Evolutionary conservation across 2,329 filamentous ascomycete species (phyloP).

Genomic region (Atkinsonella texensis): DNA sequence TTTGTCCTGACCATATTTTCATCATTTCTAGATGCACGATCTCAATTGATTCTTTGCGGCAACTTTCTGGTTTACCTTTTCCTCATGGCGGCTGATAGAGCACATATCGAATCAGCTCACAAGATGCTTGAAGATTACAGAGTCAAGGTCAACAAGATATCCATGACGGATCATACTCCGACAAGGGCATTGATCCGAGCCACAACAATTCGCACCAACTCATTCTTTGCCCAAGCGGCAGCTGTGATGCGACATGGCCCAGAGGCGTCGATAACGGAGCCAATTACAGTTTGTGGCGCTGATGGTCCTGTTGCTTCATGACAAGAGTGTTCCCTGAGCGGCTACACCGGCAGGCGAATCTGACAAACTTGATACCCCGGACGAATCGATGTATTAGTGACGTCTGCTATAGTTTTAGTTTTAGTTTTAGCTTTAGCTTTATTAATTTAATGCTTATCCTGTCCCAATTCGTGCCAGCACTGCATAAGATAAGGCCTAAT

Average conservation of each 20-base stretch:
- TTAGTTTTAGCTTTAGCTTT: no score
- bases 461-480: no score
- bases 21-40: slow-evolving; percentile 19
- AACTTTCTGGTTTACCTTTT: slow-evolving; percentile 38
- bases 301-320: slow-evolving; percentile 3
- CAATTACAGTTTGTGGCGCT: slow-evolving; percentile 6
- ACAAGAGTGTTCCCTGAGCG: neutral
- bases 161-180: slow-evolving; percentile 17
- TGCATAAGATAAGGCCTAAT: no score
- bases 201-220: slow-evolving; percentile 25
- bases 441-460: no score
- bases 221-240: slow-evolving; percentile 27
- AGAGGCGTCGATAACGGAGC: slow-evolving; percentile 7
- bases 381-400: slow-evolving; percentile 2
- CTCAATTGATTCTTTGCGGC: slow-evolving; percentile 33
- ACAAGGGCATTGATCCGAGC: slow-evolving; percentile 23
- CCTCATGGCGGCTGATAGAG: slow-evolving; percentile 25
- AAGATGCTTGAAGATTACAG: slow-evolving; percentile 26
- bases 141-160: slow-evolving; percentile 22
- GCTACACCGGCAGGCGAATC: neutral
- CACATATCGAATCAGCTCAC: slow-evolving; percentile 23
- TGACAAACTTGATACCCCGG: neutral
- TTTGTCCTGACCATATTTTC: neutral
- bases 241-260: slow-evolving; percentile 14
- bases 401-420: neutral